These are phyloP conservation scores for Planoprotostelium fungivorum DNA, from an alignment of 78 protist species.

Conservation along the genomic window DNA sequence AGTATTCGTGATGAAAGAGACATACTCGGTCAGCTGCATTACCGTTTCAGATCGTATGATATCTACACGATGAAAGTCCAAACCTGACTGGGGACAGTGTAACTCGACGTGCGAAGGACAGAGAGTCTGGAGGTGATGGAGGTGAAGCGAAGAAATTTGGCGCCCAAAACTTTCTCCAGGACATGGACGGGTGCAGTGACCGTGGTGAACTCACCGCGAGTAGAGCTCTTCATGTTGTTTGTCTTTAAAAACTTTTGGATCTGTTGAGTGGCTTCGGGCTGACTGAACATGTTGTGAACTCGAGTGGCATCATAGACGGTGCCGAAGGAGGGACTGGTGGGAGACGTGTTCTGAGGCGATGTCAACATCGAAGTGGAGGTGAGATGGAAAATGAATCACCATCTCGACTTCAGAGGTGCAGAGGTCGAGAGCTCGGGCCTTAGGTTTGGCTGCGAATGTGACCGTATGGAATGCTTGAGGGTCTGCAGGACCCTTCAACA, in stretches of 20 bases:
- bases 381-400: neutral
- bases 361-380: neutral
- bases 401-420: neutral
- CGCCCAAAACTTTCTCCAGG: neutral
- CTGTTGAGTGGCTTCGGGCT: neutral
- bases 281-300: neutral
- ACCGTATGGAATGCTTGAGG: neutral
- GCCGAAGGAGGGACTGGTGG: neutral
- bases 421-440: neutral
- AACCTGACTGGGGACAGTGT: neutral
- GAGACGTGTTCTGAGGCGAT: neutral
- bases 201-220: neutral
- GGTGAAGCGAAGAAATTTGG: neutral
- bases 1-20: neutral
- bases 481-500: neutral
- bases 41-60: neutral
- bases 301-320: neutral
- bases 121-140: neutral
- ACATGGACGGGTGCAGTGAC: neutral
- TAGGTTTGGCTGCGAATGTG: neutral
- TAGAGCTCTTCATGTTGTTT: neutral
- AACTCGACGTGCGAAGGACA: neutral
- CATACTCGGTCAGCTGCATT: neutral
- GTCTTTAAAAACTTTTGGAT: neutral
- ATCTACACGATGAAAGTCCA: too few relatives aligned